phyloP scores from a whole-genome alignment of 2,329 filamentous ascomycete species.

The Dryadomyces sulphureus region DNA sequence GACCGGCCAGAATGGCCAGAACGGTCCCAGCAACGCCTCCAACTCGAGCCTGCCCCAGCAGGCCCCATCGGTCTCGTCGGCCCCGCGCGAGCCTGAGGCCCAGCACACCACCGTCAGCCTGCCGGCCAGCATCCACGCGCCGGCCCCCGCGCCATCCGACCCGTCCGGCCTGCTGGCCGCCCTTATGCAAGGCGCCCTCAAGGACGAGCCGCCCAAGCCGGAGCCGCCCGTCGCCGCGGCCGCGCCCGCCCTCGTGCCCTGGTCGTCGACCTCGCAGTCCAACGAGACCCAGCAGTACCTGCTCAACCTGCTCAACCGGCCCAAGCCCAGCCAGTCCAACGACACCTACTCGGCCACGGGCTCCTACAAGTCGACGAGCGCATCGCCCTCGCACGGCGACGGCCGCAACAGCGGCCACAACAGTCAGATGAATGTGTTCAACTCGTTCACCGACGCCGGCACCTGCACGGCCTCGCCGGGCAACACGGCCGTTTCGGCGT shows the following conservation, averaged over 20 bases:
- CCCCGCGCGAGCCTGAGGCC: slow-evolving; percentile 15
- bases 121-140: slow-evolving; percentile 32
- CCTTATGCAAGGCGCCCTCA: slow-evolving; percentile 42
- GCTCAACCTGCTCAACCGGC: slow-evolving; percentile 60
- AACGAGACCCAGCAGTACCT: slow-evolving; percentile 73
- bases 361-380: slow-evolving; percentile 25
- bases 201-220: slow-evolving; percentile 21
- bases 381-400: slow-evolving; percentile 27
- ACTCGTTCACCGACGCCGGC: background rate
- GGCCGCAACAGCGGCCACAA: slow-evolving; percentile 7
- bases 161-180: slow-evolving; percentile 43
- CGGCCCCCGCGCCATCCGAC: slow-evolving; percentile 39
- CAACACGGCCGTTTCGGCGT: background rate
- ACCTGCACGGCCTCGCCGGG: background rate
- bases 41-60: background rate
- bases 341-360: slow-evolving; percentile 21
- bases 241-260: slow-evolving; percentile 17
- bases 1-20: background rate
- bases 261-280: slow-evolving; percentile 35
- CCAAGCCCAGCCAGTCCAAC: slow-evolving; percentile 3
- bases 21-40: background rate
- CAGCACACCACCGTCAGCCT: slow-evolving; percentile 15
- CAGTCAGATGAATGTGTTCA: slow-evolving; percentile 3
- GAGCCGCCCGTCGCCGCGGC: slow-evolving; percentile 12
- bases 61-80: slow-evolving; percentile 6